Evolutionary conservation across 306 rosid genomes (phyloP).

Genomic region (Abrus precatorius): DNA sequence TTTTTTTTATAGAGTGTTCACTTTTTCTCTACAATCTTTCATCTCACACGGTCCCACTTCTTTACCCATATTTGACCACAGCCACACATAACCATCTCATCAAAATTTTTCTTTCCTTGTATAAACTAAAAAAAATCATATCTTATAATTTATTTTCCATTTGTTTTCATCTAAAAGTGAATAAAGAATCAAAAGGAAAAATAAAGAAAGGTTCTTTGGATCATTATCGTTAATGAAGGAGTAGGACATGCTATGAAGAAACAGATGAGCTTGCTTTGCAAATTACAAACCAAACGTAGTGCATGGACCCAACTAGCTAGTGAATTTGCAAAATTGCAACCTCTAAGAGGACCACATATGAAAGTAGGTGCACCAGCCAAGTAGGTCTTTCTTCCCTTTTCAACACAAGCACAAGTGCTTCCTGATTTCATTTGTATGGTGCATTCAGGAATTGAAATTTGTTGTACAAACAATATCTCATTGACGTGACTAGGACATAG

Average conservation of each 20-base stretch:
- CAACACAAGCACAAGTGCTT: slow-evolving; percentile 39
- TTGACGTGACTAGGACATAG: slow-evolving; percentile 39
- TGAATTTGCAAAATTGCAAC: neutral
- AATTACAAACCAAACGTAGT: neutral
- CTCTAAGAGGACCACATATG: slow-evolving; percentile 6
- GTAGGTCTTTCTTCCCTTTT: slow-evolving; percentile 35
- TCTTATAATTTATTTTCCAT: neutral
- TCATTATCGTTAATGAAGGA: neutral
- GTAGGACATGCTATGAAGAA: neutral
- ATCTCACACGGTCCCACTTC: slow-evolving; percentile 1
- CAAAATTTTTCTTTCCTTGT: neutral
- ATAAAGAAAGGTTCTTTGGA: slow-evolving; percentile 6
- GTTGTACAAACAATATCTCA: slow-evolving; percentile 35
- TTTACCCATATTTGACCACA: neutral
- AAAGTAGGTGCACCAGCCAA: slow-evolving; percentile 30
- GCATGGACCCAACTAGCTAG: slow-evolving; percentile 8
- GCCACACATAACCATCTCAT: neutral
- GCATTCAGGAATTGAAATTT: slow-evolving; percentile 20
- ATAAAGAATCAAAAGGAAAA: neutral
- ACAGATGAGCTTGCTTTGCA: slow-evolving; percentile 33
- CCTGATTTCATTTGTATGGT: slow-evolving; percentile 11
- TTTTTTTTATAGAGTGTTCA: neutral
- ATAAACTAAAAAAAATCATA: neutral
- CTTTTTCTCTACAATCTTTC: neutral
- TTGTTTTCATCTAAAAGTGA: neutral